Evolutionary conservation across 2,329 filamentous ascomycete species (phyloP).

Genomic region (Fusarium hainanense): DNA sequence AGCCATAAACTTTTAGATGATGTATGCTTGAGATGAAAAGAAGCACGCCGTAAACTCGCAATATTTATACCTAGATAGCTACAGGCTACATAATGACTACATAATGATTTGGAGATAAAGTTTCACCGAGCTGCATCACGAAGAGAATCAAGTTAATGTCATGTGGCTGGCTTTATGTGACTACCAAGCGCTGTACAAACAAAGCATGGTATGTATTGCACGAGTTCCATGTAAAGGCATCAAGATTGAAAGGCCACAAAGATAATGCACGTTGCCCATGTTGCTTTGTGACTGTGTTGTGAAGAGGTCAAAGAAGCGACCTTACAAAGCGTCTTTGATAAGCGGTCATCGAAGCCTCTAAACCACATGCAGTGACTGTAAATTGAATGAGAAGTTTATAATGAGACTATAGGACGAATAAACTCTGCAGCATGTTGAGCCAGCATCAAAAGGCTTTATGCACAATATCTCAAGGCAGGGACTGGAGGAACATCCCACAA

Average conservation of each 20-base stretch:
- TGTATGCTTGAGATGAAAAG: neutral
- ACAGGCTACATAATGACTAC: neutral
- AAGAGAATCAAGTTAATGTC: neutral
- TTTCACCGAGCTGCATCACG: neutral
- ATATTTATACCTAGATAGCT: neutral
- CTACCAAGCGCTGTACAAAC: neutral
- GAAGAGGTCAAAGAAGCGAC: neutral
- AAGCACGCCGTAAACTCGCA: neutral
- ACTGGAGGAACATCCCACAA: neutral
- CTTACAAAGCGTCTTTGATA: too few species aligned
- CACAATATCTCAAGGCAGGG: too few species aligned
- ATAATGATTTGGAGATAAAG: neutral
- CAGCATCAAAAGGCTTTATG: neutral
- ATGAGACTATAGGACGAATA: too few species aligned
- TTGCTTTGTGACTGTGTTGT: neutral
- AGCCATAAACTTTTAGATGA: neutral
- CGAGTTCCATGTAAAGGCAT: neutral
- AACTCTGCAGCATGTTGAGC: too few species aligned
- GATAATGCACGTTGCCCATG: neutral
- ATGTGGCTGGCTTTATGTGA: neutral
- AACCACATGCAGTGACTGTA: neutral
- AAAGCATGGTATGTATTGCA: neutral
- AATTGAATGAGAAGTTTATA: neutral
- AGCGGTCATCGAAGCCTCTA: too few species aligned
- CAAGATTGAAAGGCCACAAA: neutral